Conservation (phyloP, 331 rosid genomes). For the Arachis monticola region DNA sequence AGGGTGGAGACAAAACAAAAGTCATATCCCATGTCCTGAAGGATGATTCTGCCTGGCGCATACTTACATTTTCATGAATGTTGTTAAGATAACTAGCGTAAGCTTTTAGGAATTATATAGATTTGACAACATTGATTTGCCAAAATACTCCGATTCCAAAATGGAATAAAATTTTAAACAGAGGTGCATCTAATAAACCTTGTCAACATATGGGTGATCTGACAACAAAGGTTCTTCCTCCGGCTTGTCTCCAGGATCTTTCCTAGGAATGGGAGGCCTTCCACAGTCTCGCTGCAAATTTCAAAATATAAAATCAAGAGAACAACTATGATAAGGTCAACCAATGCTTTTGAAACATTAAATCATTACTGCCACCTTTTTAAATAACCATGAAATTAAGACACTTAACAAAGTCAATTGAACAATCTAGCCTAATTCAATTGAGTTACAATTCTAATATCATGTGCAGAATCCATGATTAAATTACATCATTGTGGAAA, state of each 20-base stretch:
- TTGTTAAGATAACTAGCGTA: background rate
- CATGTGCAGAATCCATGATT: slow-evolving; percentile 5
- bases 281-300: slow-evolving; percentile 83
- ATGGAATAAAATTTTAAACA: slow-evolving; percentile 13
- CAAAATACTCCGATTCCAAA: background rate
- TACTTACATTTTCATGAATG: background rate
- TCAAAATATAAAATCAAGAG: slow-evolving; percentile 35
- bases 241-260: slow-evolving; percentile 85
- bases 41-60: background rate
- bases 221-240: slow-evolving; percentile 86
- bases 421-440: slow-evolving; percentile 22
- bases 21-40: background rate
- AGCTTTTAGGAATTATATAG: too few relatives aligned
- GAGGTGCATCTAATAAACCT: slow-evolving; percentile 49
- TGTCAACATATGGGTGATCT: slow-evolving; percentile 90
- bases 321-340: slow-evolving; percentile 10
- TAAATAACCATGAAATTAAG: slow-evolving; percentile 7
- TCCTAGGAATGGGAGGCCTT: slow-evolving; percentile 91
- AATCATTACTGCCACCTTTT: slow-evolving; percentile 24
- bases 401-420: slow-evolving; percentile 16
- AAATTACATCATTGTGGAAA: slow-evolving; percentile 13
- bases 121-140: too few relatives aligned
- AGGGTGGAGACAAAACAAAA: background rate
- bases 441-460: background rate
- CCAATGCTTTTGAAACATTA: slow-evolving; percentile 10